A percentile compares a stretch with the other conserved stretches of the same genome.
phyloP scores from a whole-genome alignment of 495 filamentous ascomycete genomes.

The Penicillium odoratum region DNA sequence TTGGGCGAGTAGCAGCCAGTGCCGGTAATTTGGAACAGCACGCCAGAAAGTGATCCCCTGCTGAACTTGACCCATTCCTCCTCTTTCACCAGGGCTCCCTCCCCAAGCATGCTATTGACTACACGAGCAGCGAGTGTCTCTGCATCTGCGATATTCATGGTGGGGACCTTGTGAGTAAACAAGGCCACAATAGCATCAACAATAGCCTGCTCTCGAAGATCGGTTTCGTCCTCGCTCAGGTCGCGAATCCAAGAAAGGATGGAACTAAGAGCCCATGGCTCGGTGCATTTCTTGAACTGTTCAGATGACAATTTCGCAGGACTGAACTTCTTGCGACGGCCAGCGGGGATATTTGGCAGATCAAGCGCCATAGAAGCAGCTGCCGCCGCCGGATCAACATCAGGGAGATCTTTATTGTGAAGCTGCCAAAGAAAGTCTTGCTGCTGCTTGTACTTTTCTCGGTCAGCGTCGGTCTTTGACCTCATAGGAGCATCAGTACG shows the following conservation, averaged over 20 bases:
- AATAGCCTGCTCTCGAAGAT: constrained; percentile 79
- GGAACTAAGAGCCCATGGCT: constrained; percentile 93
- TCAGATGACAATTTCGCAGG: constrained; percentile 80
- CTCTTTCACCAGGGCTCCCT: constrained; percentile 77
- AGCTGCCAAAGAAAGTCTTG: constrained; percentile 55
- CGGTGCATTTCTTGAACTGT: constrained; percentile 82
- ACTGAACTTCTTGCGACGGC: constrained; percentile 75
- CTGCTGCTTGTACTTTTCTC: constrained; percentile 59
- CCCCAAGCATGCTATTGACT: constrained; percentile 75
- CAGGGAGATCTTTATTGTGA: constrained; percentile 41
- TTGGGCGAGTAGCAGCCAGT: constrained; percentile 86
- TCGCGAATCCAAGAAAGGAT: constrained; percentile 83
- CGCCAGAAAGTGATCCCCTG: constrained; percentile 71
- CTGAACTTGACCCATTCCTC: constrained; percentile 99
- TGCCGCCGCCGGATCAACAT: constrained; percentile 36
- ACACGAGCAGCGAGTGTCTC: constrained; percentile 81
- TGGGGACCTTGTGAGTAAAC: constrained; percentile 95
- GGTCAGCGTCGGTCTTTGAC: constrained; percentile 92
- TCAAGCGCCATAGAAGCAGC: constrained; percentile 61
- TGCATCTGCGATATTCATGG: constrained; percentile 98
- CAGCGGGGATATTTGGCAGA: constrained; percentile 68
- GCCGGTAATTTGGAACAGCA: constrained; percentile 91
- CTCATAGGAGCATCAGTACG: constrained; percentile 78
- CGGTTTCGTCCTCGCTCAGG: constrained; percentile 79
- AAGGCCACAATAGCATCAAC: constrained; percentile 84